Base-by-base conservation (phyloP, 1,284 basidiomycete species). In the Neolentinus lepideus region DNA sequence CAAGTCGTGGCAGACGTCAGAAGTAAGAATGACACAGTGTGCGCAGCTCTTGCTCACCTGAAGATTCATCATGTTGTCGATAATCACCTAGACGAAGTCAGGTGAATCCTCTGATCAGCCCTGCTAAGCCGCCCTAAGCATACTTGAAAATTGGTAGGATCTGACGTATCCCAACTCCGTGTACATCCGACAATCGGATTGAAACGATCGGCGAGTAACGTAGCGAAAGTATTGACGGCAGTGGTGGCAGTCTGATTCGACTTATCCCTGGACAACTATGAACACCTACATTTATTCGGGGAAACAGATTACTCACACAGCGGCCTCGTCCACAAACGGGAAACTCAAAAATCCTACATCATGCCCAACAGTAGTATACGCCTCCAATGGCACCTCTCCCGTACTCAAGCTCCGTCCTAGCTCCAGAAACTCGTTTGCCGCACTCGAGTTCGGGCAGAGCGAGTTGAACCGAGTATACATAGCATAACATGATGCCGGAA, bases 51-150 rank as follows among this genome's bases (percentile, higher is more conserved):
- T 31, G 25, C 62, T 31, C 53, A 74, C 73, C 63, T 88, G 82
- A 21, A 88, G 75, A 61, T 85, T 88, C 82, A 88, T 86, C 84
- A 88, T 85, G 63, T 86, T 87, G 69, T 88, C 85, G 52, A 85
- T 85, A 65, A 87, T 86, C 55, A 87, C 83, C 78, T 81, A 55
- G 21, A 48, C 50, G 52, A 21, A 56, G 19, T 9, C 14, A 46
- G 24, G 53, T 60, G 29, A 54, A 22, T 26, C 52, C 22, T 54
- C 35, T 29, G 6, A 43, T 22, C 12, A 21, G 24, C 43, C 6
- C 4, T 12, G 22, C 43, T 35, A 21, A 21, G 19, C 29, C 38
- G 31, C 25, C 25, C 46, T 26, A 6, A 53, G 54, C 59, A 26
- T 27, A 78, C 81, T 65, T 75, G 73, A 63, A 85, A 85, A 60